Evolutionary conservation across 2,329 filamentous ascomycete species (phyloP).

Genomic region (Calonectria henricotiae): DNA sequence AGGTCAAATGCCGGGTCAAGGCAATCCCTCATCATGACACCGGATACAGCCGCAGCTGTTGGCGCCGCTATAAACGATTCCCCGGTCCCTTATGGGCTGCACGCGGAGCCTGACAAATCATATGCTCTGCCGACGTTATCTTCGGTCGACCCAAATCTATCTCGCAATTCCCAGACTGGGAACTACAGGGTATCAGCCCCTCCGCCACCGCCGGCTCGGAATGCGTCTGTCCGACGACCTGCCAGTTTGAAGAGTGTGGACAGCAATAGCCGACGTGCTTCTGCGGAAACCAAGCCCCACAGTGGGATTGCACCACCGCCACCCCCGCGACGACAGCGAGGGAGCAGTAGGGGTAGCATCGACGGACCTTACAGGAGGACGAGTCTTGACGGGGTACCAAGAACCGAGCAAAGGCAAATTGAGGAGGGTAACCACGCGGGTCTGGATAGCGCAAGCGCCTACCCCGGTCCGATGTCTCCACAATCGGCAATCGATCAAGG

Average conservation of each 20-base stretch:
- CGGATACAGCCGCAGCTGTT: conserved; percentile 56
- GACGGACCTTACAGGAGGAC: conserved; percentile 57
- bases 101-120: conserved; percentile 43
- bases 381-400: conserved; percentile 55
- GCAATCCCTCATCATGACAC: conserved; percentile 47
- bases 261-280: conserved; percentile 53
- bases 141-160: conserved; percentile 35
- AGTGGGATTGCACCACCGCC: conserved; percentile 59
- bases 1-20: conserved; percentile 63
- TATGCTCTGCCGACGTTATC: conserved; percentile 31
- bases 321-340: conserved; percentile 68
- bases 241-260: conserved; percentile 63
- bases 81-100: conserved; percentile 43
- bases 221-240: conserved; percentile 63
- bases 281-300: conserved; percentile 53
- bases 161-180: conserved; percentile 41
- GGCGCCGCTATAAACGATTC: conserved; percentile 52
- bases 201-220: conserved; percentile 66
- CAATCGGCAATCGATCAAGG: conserved; percentile 48
- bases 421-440: conserved; percentile 37
- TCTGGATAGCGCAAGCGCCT: conserved; percentile 23
- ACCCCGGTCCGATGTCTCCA: conserved; percentile 42
- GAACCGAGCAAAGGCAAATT: conserved; percentile 39
- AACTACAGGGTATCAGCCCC: conserved; percentile 53
- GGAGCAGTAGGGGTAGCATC: conserved; percentile 64